Conservation (phyloP, 306 rosid species). For the Sophora flavescens region DNA sequence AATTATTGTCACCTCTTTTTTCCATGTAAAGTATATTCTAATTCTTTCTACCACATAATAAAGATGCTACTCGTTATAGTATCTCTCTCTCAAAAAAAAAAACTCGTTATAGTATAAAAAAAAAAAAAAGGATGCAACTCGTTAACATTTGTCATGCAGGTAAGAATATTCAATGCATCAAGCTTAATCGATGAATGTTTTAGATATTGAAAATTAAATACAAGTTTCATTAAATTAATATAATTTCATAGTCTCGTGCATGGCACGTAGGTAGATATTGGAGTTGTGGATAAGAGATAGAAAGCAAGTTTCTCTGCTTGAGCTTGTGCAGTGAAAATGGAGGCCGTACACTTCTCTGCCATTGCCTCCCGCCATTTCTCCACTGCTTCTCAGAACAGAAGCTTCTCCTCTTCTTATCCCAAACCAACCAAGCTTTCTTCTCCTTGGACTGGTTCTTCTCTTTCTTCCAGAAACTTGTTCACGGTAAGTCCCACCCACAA, state of each 20-base stretch:
- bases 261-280: constrained; percentile 34
- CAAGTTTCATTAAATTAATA: too few species aligned
- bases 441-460: constrained; percentile 56
- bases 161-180: too few species aligned
- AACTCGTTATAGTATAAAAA: too few species aligned
- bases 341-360: constrained; percentile 68
- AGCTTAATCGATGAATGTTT: too few species aligned
- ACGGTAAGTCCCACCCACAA: constrained; percentile 68
- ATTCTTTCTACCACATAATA: too few species aligned
- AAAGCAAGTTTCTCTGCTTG: background rate
- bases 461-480: constrained; percentile 74
- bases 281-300: constrained; percentile 54
- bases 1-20: too few species aligned
- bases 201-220: too few species aligned
- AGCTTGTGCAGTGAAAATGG: constrained; percentile 57
- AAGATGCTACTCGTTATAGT: too few species aligned
- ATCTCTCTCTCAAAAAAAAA: too few species aligned
- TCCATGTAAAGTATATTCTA: too few species aligned
- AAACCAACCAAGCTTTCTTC: constrained; percentile 55
- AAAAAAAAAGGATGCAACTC: too few species aligned
- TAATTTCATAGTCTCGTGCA: background rate
- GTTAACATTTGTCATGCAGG: too few species aligned
- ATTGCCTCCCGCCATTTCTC: constrained; percentile 79
- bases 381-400: constrained; percentile 47
- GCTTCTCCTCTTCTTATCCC: constrained; percentile 36